Evolutionary conservation across 768 basidiomycete species (phyloP).

Genomic region (Tylopilus felleus): DNA sequence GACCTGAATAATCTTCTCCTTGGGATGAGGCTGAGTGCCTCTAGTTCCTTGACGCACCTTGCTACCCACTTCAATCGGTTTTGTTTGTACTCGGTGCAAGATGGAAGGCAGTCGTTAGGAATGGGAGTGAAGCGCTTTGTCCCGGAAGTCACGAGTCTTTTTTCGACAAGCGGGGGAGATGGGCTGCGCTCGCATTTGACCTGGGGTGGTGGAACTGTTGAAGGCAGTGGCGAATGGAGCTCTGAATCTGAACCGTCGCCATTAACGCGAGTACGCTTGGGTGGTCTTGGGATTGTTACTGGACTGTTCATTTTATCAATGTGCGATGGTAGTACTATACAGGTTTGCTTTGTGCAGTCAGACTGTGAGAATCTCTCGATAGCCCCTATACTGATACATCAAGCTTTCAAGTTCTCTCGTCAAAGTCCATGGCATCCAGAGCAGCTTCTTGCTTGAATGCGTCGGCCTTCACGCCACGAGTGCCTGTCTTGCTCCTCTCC

Average conservation of each 20-base stretch:
- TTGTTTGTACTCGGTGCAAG: conserved; percentile 15
- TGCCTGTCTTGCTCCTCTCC: conserved; percentile 16
- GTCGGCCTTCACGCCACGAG: conserved; percentile 26
- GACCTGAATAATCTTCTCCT: conserved; percentile 29
- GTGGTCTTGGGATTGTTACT: background rate
- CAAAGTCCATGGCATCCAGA: conserved; percentile 8
- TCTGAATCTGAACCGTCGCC: background rate
- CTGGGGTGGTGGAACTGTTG: background rate
- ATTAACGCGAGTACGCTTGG: conserved; percentile 16
- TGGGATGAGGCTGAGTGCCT: conserved; percentile 18
- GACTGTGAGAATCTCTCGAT: conserved; percentile 4
- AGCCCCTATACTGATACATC: background rate
- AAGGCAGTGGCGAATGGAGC: background rate
- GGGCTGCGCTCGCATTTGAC: conserved; percentile 23
- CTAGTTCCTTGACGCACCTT: conserved; percentile 17
- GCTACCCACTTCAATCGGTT: conserved; percentile 24
- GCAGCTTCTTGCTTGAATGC: conserved; percentile 25
- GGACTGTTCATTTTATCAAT: background rate
- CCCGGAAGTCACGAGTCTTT: conserved; percentile 24
- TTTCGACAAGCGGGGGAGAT: conserved; percentile 13
- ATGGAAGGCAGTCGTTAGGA: conserved; percentile 24
- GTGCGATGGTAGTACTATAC: background rate
- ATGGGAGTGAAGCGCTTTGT: conserved; percentile 28
- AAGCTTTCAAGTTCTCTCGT: background rate
- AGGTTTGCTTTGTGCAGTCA: background rate